Evolutionary conservation across 208 protist genomes (phyloP), one percentile per base, ranked within the genome.

Genomic region (Crithidia thermophila): DNA sequence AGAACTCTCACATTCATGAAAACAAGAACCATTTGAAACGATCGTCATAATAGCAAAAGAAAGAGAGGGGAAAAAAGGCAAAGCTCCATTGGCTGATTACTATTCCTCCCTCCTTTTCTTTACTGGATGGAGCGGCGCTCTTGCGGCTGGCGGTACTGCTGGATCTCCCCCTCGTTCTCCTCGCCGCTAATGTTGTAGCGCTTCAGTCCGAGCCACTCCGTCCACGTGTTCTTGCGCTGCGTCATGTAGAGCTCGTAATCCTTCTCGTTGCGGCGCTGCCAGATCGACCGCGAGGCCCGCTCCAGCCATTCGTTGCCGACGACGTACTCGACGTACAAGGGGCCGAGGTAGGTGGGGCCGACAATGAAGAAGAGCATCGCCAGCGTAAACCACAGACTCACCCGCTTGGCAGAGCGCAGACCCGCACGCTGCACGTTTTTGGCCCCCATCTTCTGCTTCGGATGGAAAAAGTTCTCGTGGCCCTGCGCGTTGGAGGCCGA

Each of bases 161-260:
- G 87, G 43, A 95, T 90, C 1, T 90, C 87, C 8, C 85, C 86
- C 25, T 81, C 42, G 68, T 95, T 95, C 21, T 75, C 72, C 2
- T 95, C 87, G 20, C 90, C 84, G 36, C 90, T 82, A 72, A 95
- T 95, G 67, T 95, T 88, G 77, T 95, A 95, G 27, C 76, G 76
- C 67, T 95, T 95, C 40, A 95, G 47, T n/a, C 90, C 90, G 0
- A 95, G 77, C 68, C 83, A 92, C 75, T 95, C 80, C 31, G 21
- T 43, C 87, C 90, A 95, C 40, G 81, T 77, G 72, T 95, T 95
- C 74, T 91, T 85, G 37, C 90, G 90, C 77, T 95, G 90, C 52
- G 90, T 93, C 85, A 93, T 89, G 79, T 91, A 95, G 33, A 92
- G 61, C 9, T 93, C 83, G 43, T 78, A 90, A 57, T 93, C 80